Evolutionary conservation across 768 basidiomycete species (phyloP), one percentile per base, ranked within the genome.

Genomic region (Hygrocybe coccinea): DNA sequence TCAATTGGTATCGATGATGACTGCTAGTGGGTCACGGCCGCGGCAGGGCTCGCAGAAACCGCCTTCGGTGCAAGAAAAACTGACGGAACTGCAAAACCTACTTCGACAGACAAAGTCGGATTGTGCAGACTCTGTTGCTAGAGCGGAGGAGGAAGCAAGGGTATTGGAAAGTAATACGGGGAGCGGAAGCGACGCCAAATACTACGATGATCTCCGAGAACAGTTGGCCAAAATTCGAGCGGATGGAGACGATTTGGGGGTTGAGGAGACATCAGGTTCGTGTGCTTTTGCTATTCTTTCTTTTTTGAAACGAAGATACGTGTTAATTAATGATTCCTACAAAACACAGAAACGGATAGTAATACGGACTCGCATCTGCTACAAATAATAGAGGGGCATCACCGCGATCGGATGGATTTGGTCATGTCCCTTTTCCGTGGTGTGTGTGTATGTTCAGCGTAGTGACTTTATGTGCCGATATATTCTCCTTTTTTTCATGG

Each of bases 11-110:
- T n/a, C n/a, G n/a, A n/a, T n/a, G n/a, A n/a, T n/a, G n/a, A n/a
- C n/a, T n/a, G n/a, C n/a, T n/a, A n/a, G n/a, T n/a, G n/a, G n/a
- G n/a, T n/a, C n/a, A n/a, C n/a, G n/a, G n/a, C n/a, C n/a, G n/a
- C n/a, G n/a, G n/a, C 29, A 8, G 11, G 14, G 17, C 50, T 19
- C 34, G 2, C 8, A n/a, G n/a, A 35, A 4, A 5, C 7, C 8
- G 36, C 19, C 34, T n/a, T 41, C 56, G 11, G 45, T 57, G 10
- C 14, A 19, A 11, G 34, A 37, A 15, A 50, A 57, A 46, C 43
- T 57, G 12, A 37, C 33, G 11, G 25, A 29, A 11, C 15, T 57
- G 21, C 41, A 57, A 38, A 7, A n/a, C 3, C 33, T 52, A 25
- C 33, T 57, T 2, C 56, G 35, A n/a, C 56, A 21, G 17, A 37